Base-by-base conservation (phyloP, 345 rosid species). In the Raphanus sativus region DNA sequence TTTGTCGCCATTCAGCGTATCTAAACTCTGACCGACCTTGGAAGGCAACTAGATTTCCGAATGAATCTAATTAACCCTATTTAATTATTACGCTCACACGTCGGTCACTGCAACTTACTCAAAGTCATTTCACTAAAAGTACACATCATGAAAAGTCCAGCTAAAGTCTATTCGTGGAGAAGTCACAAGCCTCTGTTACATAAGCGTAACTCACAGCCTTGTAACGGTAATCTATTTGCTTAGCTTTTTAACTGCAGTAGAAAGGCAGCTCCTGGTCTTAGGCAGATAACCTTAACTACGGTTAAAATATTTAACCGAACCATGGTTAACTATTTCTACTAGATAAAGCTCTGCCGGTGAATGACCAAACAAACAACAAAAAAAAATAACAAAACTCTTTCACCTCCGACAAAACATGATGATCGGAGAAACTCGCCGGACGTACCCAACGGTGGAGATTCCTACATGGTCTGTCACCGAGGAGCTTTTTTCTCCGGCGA, bases 351-450 rank as follows among this genome's bases (percentile, higher is more conserved):
- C 13, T 76, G 79, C 70, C 65, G 58, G 81, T 81, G 62, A 52
- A 52, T 72, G 8, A 68, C 65, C 60, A 78, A 70, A 76, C 80
- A 75, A 75, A 13, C 0, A 17, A 4, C 17, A 1, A 4, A 5
- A 26, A 12, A 25, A 10, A 45, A n/a, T n/a, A 10, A 45, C 13
- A 45, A 12, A 33, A 32, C 34, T 32, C 38, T 65, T 25, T 15
- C 42, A 4, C 29, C 12, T 63, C 48, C 67, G 48, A 34, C 55
- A 17, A 21, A 81, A 75, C 64, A 93, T 91, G 97, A 91, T 93
- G 91, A 81, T 93, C 71, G 92, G 94, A 2, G 98, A 91, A 70
- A 81, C 67, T 10, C 89, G 82, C 62, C 87, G 84, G 13, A 75
- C 71, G 3, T 76, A 81, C 54, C 86, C 94, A 0, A 86, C 86